Conservation (phyloP, 2,329 filamentous ascomycete species). For the Fusarium temperatum region DNA sequence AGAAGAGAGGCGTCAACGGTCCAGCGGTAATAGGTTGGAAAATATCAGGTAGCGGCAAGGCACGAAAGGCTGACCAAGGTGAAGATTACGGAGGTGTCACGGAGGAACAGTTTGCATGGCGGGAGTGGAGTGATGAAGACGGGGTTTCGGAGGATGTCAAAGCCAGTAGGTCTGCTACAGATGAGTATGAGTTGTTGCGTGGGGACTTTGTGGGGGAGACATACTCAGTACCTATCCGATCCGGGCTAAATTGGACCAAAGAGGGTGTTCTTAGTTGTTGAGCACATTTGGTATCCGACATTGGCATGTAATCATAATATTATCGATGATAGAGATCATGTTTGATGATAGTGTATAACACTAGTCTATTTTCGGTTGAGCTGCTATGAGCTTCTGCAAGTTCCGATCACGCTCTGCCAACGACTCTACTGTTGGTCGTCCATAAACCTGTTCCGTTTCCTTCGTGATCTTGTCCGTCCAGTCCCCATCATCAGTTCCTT, state of each 20-base stretch:
- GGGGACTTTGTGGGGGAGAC: not conserved
- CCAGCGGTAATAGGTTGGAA: not conserved
- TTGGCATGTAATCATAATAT: not conserved
- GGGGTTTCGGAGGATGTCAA: not conserved
- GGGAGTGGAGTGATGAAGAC: not conserved
- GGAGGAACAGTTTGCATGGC: not conserved
- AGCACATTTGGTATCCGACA: accelerated
- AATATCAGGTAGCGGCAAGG: not conserved
- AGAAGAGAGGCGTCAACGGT: not conserved
- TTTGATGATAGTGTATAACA: accelerated
- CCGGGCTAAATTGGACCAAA: not conserved
- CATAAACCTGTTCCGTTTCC: slow-evolving; percentile 22
- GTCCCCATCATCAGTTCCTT: not conserved
- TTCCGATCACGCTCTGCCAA: slow-evolving; percentile 22
- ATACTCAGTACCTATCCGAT: not conserved
- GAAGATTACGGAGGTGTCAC: accelerated
- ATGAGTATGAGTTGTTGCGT: not conserved
- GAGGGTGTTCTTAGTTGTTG: not conserved
- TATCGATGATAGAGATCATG: not conserved
- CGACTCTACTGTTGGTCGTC: not conserved
- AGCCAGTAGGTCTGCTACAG: not conserved
- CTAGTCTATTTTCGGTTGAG: slow-evolving; percentile 14
- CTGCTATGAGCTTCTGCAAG: slow-evolving; percentile 19
- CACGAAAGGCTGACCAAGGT: accelerated
- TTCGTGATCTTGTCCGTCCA: slow-evolving; percentile 20